Percentiles rank a stretch among this genome's conserved stretches.
These are phyloP conservation scores for Globisporangium polare DNA, from an alignment of 352 stramenopile species.

Conservation along the genomic window DNA sequence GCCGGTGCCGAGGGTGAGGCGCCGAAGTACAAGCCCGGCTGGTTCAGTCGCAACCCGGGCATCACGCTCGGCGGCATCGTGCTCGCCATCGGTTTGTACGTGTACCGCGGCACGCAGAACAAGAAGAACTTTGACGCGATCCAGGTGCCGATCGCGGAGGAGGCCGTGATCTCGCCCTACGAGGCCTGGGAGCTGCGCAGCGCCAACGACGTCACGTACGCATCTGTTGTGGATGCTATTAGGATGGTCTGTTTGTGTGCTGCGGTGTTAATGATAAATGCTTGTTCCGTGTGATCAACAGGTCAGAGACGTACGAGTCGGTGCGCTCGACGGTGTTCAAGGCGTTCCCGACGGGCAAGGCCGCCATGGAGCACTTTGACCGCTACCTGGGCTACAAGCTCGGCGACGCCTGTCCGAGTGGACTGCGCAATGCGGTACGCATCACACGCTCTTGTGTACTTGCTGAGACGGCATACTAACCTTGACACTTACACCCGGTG, in stretches of 20 bases:
- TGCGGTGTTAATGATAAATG: not conserved
- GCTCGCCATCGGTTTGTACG: constrained; percentile 60
- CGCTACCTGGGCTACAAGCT: constrained; percentile 76
- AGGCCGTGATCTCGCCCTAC: constrained; percentile 77
- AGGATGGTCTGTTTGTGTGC: not conserved
- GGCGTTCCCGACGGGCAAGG: constrained; percentile 63
- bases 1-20: constrained; percentile 28
- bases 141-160: constrained; percentile 70
- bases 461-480: not conserved
- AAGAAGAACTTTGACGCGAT: constrained; percentile 80
- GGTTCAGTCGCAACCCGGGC: constrained; percentile 84
- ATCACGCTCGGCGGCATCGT: constrained; percentile 68
- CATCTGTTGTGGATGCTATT: not conserved
- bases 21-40: constrained; percentile 80
- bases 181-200: constrained; percentile 83
- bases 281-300: constrained; percentile 12
- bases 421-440: constrained; percentile 55
- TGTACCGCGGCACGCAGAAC: constrained; percentile 65
- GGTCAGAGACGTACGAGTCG: constrained; percentile 44
- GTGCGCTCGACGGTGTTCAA: constrained; percentile 41
- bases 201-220: constrained; percentile 77
- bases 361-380: constrained; percentile 72
- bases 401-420: constrained; percentile 44
- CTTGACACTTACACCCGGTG: not conserved
- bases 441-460: not conserved